phyloP scores from a whole-genome alignment of 2,329 filamentous ascomycete species.

The Cryphonectria naterciae region DNA sequence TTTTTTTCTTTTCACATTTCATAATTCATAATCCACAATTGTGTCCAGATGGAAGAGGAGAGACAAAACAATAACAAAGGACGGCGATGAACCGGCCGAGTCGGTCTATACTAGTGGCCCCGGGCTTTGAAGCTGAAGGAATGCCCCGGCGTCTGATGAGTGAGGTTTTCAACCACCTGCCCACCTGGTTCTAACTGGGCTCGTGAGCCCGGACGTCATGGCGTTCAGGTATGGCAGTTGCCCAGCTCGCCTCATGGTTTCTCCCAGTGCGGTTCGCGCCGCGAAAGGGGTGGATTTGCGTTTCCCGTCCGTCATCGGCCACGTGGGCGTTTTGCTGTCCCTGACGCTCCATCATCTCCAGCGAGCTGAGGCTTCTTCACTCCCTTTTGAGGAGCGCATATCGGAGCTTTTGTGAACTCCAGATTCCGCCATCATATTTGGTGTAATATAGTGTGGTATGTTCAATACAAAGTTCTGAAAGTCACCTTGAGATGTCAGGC shows the following conservation, averaged over 20 bases:
- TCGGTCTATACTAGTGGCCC: neutral
- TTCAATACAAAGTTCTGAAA: neutral
- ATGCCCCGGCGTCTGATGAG: neutral
- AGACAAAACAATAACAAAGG: neutral
- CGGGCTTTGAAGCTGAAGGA: neutral
- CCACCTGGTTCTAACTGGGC: neutral
- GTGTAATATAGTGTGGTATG: neutral
- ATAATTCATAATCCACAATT: neutral
- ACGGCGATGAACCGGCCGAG: neutral
- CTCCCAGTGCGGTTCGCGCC: constrained; percentile 1
- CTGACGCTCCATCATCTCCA: neutral
- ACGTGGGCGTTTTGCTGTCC: neutral
- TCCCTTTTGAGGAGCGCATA: neutral
- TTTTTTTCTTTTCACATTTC: no score
- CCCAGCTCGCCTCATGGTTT: neutral
- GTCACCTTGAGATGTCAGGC: no score
- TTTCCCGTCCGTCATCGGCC: constrained; percentile 8
- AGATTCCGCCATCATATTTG: neutral
- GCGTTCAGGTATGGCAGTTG: neutral
- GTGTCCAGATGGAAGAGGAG: neutral
- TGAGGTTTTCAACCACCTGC: neutral
- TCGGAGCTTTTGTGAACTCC: neutral
- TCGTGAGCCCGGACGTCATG: neutral
- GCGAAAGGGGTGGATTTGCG: neutral
- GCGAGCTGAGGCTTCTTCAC: neutral